These are phyloP conservation scores for Paraphoma sp. DNA, from an alignment of 2,329 filamentous ascomycete species.

Conservation along the genomic window DNA sequence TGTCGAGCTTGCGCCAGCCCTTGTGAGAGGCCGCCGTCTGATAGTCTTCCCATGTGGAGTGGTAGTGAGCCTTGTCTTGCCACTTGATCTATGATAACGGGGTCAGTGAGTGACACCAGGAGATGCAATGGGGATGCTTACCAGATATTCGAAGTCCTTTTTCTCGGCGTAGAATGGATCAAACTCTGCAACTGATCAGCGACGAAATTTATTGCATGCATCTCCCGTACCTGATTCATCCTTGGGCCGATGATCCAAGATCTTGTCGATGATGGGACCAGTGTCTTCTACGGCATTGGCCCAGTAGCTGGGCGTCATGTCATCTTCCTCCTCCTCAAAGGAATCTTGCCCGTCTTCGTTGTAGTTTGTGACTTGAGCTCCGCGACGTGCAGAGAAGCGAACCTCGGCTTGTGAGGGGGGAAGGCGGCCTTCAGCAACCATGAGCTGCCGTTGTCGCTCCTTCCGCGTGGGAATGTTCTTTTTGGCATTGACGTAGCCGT, in stretches of 20 bases:
- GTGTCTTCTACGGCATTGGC: conserved; percentile 74
- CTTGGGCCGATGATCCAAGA: conserved; percentile 84
- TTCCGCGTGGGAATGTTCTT: conserved; percentile 74
- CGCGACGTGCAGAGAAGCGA: conserved; percentile 87
- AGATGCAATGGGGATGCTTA: conserved; percentile 42
- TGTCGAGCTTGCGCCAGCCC: conserved; percentile 88
- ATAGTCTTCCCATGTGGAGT: conserved; percentile 92
- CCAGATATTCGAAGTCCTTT: conserved; percentile 83
- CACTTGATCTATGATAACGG: conserved; percentile 77
- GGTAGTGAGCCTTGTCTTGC: conserved; percentile 93
- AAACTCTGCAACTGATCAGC: conserved; percentile 38
- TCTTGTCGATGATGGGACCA: conserved; percentile 85
- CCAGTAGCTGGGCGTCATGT: conserved; percentile 75
- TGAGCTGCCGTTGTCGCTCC: conserved; percentile 73
- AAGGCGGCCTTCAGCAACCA: conserved; percentile 66
- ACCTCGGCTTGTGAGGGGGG: conserved; percentile 77
- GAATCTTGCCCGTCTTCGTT: conserved; percentile 70
- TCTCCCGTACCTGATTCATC: conserved; percentile 60
- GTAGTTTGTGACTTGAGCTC: conserved; percentile 75
- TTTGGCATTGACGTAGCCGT: conserved; percentile 79
- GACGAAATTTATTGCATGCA: neutral
- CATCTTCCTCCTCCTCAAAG: conserved; percentile 64
- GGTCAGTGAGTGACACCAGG: conserved; percentile 16
- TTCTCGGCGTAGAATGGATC: conserved; percentile 53
- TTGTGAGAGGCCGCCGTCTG: conserved; percentile 77